Evolutionary conservation across 176 grass and related monocot genomes (phyloP).

Genomic region (Saccharum officinarum): DNA sequence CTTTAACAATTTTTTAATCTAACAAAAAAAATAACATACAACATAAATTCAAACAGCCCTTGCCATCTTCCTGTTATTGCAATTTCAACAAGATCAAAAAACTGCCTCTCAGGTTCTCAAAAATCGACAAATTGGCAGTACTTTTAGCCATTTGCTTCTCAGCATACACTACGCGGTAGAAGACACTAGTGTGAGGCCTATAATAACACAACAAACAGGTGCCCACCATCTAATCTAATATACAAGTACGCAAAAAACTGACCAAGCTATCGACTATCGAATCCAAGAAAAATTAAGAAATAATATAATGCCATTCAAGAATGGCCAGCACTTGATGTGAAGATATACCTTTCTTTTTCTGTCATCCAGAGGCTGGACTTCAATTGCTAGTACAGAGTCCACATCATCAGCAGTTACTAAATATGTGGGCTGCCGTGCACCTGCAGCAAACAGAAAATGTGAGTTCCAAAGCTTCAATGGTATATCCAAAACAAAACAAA

Average conservation of each 20-base stretch:
- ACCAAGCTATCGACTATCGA: conserved; percentile 15
- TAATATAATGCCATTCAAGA: background rate
- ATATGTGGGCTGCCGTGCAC: conserved; percentile 86
- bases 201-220: background rate
- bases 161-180: background rate
- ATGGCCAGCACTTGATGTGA: conserved; percentile 5
- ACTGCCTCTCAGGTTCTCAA: background rate
- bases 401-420: conserved; percentile 98
- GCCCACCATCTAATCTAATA: background rate
- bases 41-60: background rate
- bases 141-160: background rate
- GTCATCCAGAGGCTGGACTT: conserved; percentile 94
- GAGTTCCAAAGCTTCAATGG: conserved; percentile 7
- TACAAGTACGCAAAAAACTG: conserved; percentile 10
- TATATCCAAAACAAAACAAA: conserved; percentile 22
- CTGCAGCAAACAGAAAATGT: conserved; percentile 39
- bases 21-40: background rate
- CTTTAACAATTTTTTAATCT: background rate
- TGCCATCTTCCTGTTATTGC: too few species aligned
- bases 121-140: background rate
- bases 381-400: conserved; percentile 76
- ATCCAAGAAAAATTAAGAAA: background rate
- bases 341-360: conserved; percentile 76
- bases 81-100: background rate
- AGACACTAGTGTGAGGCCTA: background rate